Conservation (phyloP, 495 filamentous ascomycete genomes). For the Penicillium lagena region DNA sequence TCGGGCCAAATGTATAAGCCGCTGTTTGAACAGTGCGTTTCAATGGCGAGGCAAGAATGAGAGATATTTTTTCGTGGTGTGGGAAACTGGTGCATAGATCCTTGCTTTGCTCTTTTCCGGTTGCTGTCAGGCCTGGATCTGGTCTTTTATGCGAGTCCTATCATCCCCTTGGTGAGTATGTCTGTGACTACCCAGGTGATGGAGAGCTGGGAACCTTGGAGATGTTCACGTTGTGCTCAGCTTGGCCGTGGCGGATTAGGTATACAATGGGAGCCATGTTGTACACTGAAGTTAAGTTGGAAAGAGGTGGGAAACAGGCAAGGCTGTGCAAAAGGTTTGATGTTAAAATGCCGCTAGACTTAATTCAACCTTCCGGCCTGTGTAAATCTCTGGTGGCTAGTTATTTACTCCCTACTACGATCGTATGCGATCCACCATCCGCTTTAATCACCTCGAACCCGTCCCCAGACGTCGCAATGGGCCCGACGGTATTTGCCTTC, state of each 20-base stretch:
- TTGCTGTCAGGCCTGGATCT: conserved; percentile 10
- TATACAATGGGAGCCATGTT: conserved; percentile 11
- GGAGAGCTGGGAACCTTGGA: too few relatives aligned
- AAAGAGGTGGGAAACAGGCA: too few relatives aligned
- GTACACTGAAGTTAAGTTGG: too few relatives aligned
- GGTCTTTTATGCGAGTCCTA: conserved; percentile 11
- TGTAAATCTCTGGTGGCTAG: too few relatives aligned
- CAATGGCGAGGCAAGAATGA: conserved; percentile 12
- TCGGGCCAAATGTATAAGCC: conserved; percentile 8
- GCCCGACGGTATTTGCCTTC: not conserved
- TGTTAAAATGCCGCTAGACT: too few relatives aligned
- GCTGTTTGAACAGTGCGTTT: conserved; percentile 16
- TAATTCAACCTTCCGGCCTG: too few relatives aligned
- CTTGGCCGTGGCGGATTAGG: conserved; percentile 11
- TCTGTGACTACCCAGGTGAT: too few relatives aligned
- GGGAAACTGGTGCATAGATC: conserved; percentile 6
- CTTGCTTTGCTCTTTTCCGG: conserved; percentile 12
- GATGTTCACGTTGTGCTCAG: conserved; percentile 16
- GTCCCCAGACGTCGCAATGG: not conserved
- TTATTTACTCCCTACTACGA: not conserved
- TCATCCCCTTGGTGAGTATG: too few relatives aligned
- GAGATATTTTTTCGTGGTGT: conserved; percentile 1
- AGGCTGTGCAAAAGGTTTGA: too few relatives aligned
- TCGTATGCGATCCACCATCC: conserved; percentile 1
- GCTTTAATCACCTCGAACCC: not conserved